Evolutionary conservation across 768 basidiomycete species (phyloP), one percentile per base, ranked within the genome.

Genomic region (Pulveroboletus sp.): DNA sequence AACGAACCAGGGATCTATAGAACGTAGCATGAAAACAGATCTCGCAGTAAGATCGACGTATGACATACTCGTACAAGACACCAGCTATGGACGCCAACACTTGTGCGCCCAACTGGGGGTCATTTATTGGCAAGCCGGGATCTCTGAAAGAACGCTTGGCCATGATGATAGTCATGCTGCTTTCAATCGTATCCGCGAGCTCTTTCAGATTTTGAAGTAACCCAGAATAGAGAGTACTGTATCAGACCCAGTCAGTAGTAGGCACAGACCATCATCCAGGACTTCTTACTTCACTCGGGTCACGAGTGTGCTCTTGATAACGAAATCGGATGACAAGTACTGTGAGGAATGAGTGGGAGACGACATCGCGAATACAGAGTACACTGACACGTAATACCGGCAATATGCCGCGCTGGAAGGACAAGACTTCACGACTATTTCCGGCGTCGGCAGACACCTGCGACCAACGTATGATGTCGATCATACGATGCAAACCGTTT

Each of bases 271-370:
- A 27, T 17, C 5, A 17, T 28, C 6, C 15, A 10, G 18, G 6
- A 32, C 5, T 0, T 55, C 74, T 43, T 59, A 81, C 82, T 84
- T 83, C 36, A 76, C 73, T 32, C 71, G 64, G 37, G 75, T 73
- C 15, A 63, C 69, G 24, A 81, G 54, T 1, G 77, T 82, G 52
- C 78, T 81, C 61, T 80, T 80, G 35, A 83, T 58, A 7, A 85
- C 74, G 42, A 76, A 75, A 17, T 80, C 76, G 8, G 83, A 83
- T 0, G 83, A 74, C 36, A 81, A 63, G 59, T 82, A 83, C 81
- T 85, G 39, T 15, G 38, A 36, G 14, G 46, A 5, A 47, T 56
- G 45, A 56, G 47, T 8, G 2, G 1, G 15, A n/a, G 15, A 21
- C 21, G 5, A 28, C 4, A 4, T 8, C 15, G 1, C 32, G 17